Evolutionary conservation across 352 stramenopile species (phyloP).

Genomic region (Phytophthora sp.): DNA sequence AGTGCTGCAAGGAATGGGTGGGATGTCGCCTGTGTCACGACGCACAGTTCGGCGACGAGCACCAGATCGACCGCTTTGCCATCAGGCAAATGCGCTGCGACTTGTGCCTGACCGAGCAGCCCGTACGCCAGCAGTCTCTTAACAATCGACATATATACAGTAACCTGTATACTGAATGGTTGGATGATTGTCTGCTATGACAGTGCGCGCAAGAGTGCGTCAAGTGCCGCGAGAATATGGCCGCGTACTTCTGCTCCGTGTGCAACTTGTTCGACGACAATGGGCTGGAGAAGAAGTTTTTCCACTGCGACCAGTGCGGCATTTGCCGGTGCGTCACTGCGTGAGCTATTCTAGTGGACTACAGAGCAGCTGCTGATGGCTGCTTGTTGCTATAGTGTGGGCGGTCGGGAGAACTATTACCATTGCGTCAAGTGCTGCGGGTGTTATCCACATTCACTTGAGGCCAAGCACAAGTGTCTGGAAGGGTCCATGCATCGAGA

Average conservation of each 20-base stretch:
- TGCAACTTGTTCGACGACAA: conserved; percentile 82
- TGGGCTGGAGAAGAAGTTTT: conserved; percentile 66
- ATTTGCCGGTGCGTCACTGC: conserved; percentile 62
- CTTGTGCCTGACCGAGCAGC: conserved; percentile 61
- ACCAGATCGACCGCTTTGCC: conserved; percentile 81
- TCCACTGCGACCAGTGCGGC: conserved; percentile 78
- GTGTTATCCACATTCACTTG: conserved; percentile 75
- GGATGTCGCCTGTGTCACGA: conserved; percentile 79
- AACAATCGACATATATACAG: too few relatives aligned
- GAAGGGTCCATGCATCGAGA: conserved; percentile 83
- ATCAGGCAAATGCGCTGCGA: conserved; percentile 76
- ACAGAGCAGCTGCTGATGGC: neutral
- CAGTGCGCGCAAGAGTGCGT: conserved; percentile 66
- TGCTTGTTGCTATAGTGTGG: conserved; percentile 53
- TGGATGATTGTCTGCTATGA: neutral
- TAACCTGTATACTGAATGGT: neutral
- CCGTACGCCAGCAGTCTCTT: conserved; percentile 38
- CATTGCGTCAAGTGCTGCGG: conserved; percentile 81
- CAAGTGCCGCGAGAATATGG: conserved; percentile 56
- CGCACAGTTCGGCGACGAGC: conserved; percentile 48
- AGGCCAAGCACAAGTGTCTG: conserved; percentile 80
- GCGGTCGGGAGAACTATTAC: conserved; percentile 81
- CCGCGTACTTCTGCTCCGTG: conserved; percentile 64
- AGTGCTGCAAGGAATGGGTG: conserved; percentile 81
- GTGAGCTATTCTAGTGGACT: neutral